These are phyloP conservation scores for Aspergillus sp. DNA, from an alignment of 2,329 filamentous ascomycete genomes.

Conservation along the genomic window DNA sequence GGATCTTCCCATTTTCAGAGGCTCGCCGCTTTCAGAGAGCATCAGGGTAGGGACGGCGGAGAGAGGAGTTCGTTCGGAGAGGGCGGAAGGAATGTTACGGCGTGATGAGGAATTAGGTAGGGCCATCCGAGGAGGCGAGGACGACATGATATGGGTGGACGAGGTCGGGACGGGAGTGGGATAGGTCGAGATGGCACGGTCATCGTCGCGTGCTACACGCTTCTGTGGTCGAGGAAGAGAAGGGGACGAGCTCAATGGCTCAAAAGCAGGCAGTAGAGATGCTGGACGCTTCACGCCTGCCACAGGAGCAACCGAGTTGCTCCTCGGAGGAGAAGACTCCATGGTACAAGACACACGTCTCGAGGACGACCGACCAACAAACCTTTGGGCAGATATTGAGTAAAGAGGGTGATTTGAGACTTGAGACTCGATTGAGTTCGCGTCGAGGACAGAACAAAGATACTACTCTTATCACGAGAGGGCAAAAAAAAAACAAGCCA, in stretches of 20 bases:
- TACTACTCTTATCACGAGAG: conserved; percentile 15
- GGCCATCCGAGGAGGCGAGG: conserved; percentile 67
- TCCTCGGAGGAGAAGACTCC: conserved; percentile 43
- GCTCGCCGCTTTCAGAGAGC: conserved; percentile 77
- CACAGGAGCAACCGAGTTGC: conserved; percentile 31
- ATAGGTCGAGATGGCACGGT: conserved; percentile 61
- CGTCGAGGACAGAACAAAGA: conserved; percentile 19
- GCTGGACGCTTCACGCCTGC: conserved; percentile 49
- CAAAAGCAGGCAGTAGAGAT: conserved; percentile 50
- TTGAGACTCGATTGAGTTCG: conserved; percentile 23
- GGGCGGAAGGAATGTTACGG: conserved; percentile 57
- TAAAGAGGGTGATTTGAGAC: conserved; percentile 2
- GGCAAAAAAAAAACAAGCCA: conserved; percentile 15
- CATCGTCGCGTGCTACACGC: conserved; percentile 46
- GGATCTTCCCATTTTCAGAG: conserved; percentile 83
- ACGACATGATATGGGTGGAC: conserved; percentile 85
- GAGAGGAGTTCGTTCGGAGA: conserved; percentile 78
- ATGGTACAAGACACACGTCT: conserved; percentile 24
- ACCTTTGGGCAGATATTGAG: conserved; percentile 7
- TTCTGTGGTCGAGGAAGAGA: conserved; percentile 49
- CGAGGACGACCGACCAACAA: conserved; percentile 1
- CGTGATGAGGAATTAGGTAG: conserved; percentile 54
- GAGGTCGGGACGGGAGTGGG: conserved; percentile 93
- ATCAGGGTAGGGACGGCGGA: conserved; percentile 79
- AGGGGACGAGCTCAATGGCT: conserved; percentile 50